Conservation (phyloP, 306 rosid genomes). For the Cucumis melo region DNA sequence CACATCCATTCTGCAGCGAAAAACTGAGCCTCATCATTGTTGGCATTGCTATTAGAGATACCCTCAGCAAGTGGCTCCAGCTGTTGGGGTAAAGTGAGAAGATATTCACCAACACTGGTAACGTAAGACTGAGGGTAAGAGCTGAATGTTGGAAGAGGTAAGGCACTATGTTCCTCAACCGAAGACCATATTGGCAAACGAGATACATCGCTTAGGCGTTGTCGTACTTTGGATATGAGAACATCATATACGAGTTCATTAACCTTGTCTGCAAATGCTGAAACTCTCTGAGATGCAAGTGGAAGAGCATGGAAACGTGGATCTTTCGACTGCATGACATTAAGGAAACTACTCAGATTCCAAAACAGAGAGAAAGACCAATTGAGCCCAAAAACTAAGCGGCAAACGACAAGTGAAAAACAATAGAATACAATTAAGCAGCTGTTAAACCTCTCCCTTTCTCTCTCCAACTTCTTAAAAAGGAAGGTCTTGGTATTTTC, state of each 20-base stretch:
- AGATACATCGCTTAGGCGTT: constrained; percentile 81
- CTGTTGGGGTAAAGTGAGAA: constrained; percentile 93
- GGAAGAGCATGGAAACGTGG: constrained; percentile 98
- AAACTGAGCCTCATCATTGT: constrained; percentile 88
- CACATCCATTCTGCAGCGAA: constrained; percentile 99
- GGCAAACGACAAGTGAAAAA: neutral
- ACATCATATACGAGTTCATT: constrained; percentile 95
- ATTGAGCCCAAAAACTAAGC: neutral
- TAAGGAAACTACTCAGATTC: constrained; percentile 2
- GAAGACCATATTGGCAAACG: constrained; percentile 82
- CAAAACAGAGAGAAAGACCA: constrained; percentile 6
- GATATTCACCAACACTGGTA: constrained; percentile 86
- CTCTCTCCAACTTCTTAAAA: neutral
- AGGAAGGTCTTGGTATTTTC: neutral
- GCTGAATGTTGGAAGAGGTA: constrained; percentile 83
- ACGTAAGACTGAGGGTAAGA: constrained; percentile 88
- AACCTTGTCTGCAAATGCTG: constrained; percentile 80
- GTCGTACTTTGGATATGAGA: constrained; percentile 95
- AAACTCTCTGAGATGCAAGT: constrained; percentile 85
- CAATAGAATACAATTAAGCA: neutral
- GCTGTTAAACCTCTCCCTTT: neutral
- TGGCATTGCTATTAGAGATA: constrained; percentile 56
- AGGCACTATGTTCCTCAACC: constrained; percentile 76
- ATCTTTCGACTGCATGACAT: constrained; percentile 79
- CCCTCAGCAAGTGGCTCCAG: constrained; percentile 99